phyloP scores from a whole-genome alignment of 495 filamentous ascomycete genomes.

The Friedmanniomyces endolithicus region DNA sequence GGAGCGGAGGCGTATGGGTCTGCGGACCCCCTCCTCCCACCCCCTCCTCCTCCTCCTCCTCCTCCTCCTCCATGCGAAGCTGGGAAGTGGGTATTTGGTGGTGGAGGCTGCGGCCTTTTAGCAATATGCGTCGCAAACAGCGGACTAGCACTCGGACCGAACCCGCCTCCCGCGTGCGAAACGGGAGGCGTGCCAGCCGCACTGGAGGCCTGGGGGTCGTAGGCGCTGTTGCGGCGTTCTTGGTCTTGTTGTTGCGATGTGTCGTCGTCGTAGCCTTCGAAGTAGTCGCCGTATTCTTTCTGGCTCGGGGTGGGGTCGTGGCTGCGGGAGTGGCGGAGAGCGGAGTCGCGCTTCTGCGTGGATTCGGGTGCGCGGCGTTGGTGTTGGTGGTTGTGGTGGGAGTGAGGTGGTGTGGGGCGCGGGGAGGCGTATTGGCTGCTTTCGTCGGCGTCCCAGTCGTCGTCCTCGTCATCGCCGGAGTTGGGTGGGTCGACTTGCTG shows the following conservation, averaged over 20 bases:
- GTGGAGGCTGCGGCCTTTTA: slow-evolving; percentile 16
- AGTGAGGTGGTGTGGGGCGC: neutral
- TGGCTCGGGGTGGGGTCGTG: slow-evolving; percentile 28
- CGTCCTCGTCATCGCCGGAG: slow-evolving; percentile 7
- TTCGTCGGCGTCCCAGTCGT: slow-evolving; percentile 10
- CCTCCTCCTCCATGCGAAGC: neutral
- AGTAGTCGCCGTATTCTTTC: slow-evolving; percentile 24
- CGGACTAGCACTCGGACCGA: slow-evolving; percentile 26
- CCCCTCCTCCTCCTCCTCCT: neutral
- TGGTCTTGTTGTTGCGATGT: too few species aligned
- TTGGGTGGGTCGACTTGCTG: neutral
- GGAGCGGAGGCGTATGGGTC: neutral
- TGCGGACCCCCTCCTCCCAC: neutral
- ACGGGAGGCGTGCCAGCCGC: neutral
- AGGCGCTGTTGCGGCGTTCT: slow-evolving; percentile 1
- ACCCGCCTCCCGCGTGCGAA: slow-evolving; percentile 8
- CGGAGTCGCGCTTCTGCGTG: neutral
- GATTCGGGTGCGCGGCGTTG: neutral
- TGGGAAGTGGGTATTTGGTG: neutral
- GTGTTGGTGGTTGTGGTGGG: slow-evolving; percentile 5
- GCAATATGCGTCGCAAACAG: slow-evolving; percentile 31
- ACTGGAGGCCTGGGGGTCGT: neutral
- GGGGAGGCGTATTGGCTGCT: slow-evolving; percentile 1
- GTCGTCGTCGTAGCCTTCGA: slow-evolving; percentile 9
- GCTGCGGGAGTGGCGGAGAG: slow-evolving; percentile 22